Base-by-base conservation (phyloP, 371 early-diverging fungal genomes). In the Mucor ambiguus region DNA sequence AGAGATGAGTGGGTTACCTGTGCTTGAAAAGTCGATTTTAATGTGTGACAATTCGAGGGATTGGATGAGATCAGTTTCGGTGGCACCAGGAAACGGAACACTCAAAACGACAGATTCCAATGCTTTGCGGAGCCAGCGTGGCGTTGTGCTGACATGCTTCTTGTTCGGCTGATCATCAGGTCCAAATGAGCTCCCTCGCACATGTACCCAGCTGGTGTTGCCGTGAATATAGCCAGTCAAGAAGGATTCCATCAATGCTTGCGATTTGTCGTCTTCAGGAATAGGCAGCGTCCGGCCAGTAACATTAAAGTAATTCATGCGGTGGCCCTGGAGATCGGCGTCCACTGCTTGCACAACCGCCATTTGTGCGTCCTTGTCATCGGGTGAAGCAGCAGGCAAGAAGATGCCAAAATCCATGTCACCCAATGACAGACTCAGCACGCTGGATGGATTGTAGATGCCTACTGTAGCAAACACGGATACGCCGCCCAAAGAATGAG, bases 341-440 rank as follows among this genome's bases (percentile, higher is more conserved):
- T 81, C 66, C 3, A 66, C 29, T 3, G 81, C 81, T 56, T 68
- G 71, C 2, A 83, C 84, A 7, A 83, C 64, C 2, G 80, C 84
- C 55, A 83, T 78, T 61, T 75, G 52, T 30, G 54, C 67, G 26
- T 81, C 84, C 38, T 72, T 62, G 32, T 55, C 60, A 18, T 69
- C 22, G 12, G 63, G 24, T 29, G 35, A 58, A 24, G 58, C 52
- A 20, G 65, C 49, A 2, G 81, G 79, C 9, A 81, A 60, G 56
- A 66, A 78, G 24, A 83, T 81, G 18, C 77, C 81, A 71, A 83
- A 79, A 58, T 83, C 78, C 35, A 83, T 71, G 48, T 83, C 71
- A 8, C 84, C 84, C 7, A 83, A 32, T 12, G 55, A 61, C 11
- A 83, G 48, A 14, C 84, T 80, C 8, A 83, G 61, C 1, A 73